Base-by-base conservation (phyloP, 306 rosid species). In the Cicer arietinum region DNA sequence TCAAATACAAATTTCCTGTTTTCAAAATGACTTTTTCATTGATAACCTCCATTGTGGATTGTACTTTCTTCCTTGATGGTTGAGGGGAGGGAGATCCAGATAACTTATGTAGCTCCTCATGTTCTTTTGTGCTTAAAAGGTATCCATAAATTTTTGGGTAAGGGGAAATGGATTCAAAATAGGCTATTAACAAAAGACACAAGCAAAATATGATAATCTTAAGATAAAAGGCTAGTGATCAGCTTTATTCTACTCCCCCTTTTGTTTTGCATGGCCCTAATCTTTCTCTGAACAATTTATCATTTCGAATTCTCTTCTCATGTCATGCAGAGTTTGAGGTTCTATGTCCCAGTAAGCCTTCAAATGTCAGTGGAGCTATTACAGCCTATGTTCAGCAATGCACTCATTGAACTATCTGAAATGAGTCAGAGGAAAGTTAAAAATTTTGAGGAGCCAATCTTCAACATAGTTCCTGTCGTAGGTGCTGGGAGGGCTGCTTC, bases 401-500 rank as follows among this genome's bases (percentile, higher is more conserved):
- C 90, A 71, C 80, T 91, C 67, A 57, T 11, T n/a, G 96, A 91
- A 81, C 85, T 89, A 5, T 84, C 87, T 14, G 80, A 84, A 62
- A 72, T 81, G 77, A 77, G 83, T 69, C 84, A 25, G 69, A 84
- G 40, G 75, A 83, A 67, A 7, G 63, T 84, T 16, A 51, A 52
- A 20, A 73, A 58, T 62, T 83, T 82, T 1, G 80, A 84, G 46
- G 91, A 86, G 48, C 89, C 90, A 75, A 84, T 86, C 87, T 89
- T 94, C 87, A 94, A 89, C 91, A 84, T 91, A 74, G 87, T 91
- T 84, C 97, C 97, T 35, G 97, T 94, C 45, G 16, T 90, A 13
- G 89, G 97, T 68, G 86, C 87, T 47, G 97, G 98, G 69, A 71
- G 78, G 45, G 80, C 84, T 81, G 86, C 94, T 45, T 79, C 89